These are phyloP conservation scores for Bathelium albidoporum DNA, from an alignment of 495 filamentous ascomycete genomes.

Conservation along the genomic window DNA sequence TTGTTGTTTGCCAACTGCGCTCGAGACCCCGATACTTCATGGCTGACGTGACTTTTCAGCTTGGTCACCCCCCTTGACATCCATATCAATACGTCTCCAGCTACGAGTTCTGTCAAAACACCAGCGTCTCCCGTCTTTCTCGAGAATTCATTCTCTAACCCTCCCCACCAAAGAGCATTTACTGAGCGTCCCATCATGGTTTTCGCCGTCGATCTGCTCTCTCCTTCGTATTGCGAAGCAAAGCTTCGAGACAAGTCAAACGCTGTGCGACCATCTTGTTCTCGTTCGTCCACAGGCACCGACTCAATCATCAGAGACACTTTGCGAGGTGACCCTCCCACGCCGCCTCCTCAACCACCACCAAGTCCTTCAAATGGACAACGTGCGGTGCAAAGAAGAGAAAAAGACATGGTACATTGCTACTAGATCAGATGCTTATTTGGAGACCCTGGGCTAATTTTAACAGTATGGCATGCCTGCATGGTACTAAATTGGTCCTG, in stretches of 20 bases:
- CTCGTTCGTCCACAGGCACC: background rate
- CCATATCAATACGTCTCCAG: background rate
- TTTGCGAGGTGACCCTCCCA: constrained; percentile 5
- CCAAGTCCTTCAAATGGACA: constrained; percentile 4
- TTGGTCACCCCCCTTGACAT: background rate
- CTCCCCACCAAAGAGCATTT: background rate
- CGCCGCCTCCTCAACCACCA: constrained; percentile 7
- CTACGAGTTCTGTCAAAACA: background rate
- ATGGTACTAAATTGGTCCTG: constrained; percentile 4
- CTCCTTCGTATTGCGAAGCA: background rate
- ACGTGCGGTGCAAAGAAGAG: background rate
- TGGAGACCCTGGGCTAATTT: background rate
- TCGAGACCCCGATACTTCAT: background rate
- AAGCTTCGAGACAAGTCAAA: background rate
- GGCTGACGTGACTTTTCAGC: background rate
- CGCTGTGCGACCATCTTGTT: background rate
- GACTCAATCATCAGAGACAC: background rate
- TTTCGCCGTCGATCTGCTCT: background rate
- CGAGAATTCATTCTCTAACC: background rate
- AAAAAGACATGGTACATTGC: background rate
- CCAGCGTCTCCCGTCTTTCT: background rate
- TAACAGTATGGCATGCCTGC: constrained; percentile 5
- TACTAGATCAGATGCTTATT: background rate
- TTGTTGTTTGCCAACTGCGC: background rate
- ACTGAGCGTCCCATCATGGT: background rate